phyloP scores from a whole-genome alignment of 768 basidiomycete species.

The Xerocomellus chrysenteron region DNA sequence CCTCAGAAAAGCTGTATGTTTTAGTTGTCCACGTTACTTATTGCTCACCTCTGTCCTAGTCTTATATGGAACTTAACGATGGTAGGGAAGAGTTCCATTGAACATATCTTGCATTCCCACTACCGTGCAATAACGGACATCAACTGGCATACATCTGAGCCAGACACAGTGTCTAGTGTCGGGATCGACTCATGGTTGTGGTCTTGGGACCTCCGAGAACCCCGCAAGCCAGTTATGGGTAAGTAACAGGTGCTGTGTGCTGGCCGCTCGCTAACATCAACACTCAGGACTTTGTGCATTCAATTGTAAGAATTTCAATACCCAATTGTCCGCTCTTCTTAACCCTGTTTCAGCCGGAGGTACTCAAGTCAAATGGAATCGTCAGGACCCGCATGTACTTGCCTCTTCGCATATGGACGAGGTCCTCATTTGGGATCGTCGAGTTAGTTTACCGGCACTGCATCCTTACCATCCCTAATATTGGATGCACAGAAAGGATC shows the following conservation, averaged over 20 bases:
- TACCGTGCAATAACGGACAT: constrained; percentile 97
- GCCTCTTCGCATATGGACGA: constrained; percentile 88
- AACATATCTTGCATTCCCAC: constrained; percentile 84
- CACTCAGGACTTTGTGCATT: constrained; percentile 56
- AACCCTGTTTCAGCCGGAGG: constrained; percentile 58
- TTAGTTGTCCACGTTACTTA: background rate
- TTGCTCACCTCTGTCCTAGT: constrained; percentile 33
- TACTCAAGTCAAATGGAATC: constrained; percentile 98
- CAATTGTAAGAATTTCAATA: constrained; percentile 40
- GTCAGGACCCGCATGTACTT: constrained; percentile 79
- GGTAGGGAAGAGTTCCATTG: constrained; percentile 72
- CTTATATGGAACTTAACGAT: constrained; percentile 93
- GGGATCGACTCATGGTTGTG: constrained; percentile 94
- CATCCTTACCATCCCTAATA: constrained; percentile 4
- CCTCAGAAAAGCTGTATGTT: constrained; percentile 80
- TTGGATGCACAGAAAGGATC: constrained; percentile 71
- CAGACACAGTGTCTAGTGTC: constrained; percentile 83
- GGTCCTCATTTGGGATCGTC: constrained; percentile 91
- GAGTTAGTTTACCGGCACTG: constrained; percentile 49
- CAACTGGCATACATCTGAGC: constrained; percentile 91
- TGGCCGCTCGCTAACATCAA: background rate
- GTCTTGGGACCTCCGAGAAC: constrained; percentile 85
- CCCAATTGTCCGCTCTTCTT: background rate
- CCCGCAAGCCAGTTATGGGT: constrained; percentile 72
- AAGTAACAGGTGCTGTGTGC: background rate